Evolutionary conservation across 2,329 filamentous ascomycete species (phyloP).

Genomic region (Xylaria polymorpha): DNA sequence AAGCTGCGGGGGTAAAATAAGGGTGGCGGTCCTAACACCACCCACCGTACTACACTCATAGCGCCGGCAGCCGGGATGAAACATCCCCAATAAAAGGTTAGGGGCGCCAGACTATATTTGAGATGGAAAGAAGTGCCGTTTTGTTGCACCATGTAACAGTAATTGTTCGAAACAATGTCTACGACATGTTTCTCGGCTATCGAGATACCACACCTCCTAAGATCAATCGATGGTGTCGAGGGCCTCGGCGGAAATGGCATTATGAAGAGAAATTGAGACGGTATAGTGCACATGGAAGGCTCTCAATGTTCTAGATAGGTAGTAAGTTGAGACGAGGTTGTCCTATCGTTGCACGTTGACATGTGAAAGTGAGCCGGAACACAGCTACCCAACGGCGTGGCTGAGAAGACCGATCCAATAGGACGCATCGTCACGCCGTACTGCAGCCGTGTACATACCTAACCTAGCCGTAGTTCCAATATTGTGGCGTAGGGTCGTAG

Average conservation of each 20-base stretch:
- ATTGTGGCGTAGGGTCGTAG: constrained; percentile 7
- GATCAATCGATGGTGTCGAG: background rate
- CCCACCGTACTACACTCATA: background rate
- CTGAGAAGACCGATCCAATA: background rate
- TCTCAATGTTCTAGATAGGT: background rate
- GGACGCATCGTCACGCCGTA: background rate
- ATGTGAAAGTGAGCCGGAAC: constrained; percentile 17
- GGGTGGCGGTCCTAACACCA: background rate
- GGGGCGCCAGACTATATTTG: background rate
- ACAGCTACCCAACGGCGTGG: background rate
- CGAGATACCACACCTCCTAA: background rate
- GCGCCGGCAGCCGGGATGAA: background rate
- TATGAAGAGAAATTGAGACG: background rate
- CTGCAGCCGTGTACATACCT: no score
- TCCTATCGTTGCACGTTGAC: background rate
- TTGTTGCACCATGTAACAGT: constrained; percentile 10
- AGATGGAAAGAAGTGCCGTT: background rate
- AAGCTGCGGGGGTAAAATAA: constrained; percentile 64
- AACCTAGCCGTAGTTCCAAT: no score
- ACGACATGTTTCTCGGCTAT: background rate
- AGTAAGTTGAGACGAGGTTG: background rate
- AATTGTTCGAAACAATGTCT: constrained; percentile 8
- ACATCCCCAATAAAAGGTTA: no score
- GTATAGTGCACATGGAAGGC: background rate
- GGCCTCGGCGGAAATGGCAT: background rate